Base-by-base conservation (phyloP, 2,329 filamentous ascomycete genomes). In the Xylaria multiplex region DNA sequence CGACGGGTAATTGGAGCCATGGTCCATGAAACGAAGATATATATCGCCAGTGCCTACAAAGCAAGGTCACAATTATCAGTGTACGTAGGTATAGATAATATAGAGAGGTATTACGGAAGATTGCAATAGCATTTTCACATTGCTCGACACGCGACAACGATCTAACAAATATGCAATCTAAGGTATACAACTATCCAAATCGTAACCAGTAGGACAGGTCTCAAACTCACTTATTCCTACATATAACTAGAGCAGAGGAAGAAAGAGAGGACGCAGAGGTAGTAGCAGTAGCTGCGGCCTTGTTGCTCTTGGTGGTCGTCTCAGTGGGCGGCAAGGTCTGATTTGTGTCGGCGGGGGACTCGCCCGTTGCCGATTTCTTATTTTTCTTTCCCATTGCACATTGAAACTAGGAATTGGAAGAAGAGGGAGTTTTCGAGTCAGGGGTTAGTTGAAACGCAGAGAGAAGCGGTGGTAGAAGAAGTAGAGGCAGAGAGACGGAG, bases 11-110 rank as follows among this genome's bases (percentile, higher is more conserved):
- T 78, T 93, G 90, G 14, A 94, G 86, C 93, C 93, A 96, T 71
- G 91, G 89, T 27, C 92, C 93, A 75, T 94, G 90, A 75, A 92
- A 96, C 32, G 90, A 91, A 24, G 91, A 93, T 65, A 96, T 93
- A 77, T 93, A 93, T 69, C 89, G 87, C 92, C 92, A 95, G 80
- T 95, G 91, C 77, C 92, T 95, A 58, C 16, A 27, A 59, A 40
- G 56, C 8, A 22, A 58, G 30, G 35, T 57, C 43, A 27, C 40
- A 24, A 22, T 53, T 19, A 59, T 62, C 32, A 69, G 66, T 53
- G 52, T 13, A 43, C 13, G 37, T 55, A n/a, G 27, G 30, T 8
- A 43, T 32, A 65, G n/a, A n/a, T n/a, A n/a, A n/a, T n/a, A 58
- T 48, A 32, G 7, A 48, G 13, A 46, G 27, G 16, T 24, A 49